Conservation (phyloP, 2,329 filamentous ascomycete species). For the Aspergillus sp. region DNA sequence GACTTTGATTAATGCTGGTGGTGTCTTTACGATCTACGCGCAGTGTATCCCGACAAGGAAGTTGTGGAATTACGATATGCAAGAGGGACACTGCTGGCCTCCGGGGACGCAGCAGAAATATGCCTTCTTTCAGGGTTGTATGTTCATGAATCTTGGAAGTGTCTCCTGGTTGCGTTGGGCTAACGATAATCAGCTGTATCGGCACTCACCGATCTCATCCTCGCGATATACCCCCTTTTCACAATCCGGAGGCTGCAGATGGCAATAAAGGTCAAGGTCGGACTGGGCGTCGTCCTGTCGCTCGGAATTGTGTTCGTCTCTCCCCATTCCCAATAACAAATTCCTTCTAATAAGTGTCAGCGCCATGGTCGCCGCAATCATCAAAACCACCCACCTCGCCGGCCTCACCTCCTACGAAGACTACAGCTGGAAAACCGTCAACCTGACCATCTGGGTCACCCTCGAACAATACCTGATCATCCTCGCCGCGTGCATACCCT, state of each 20-base stretch:
- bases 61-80: neutral
- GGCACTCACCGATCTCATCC: constrained; percentile 9
- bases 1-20: constrained; percentile 3
- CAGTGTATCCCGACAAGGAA: constrained; percentile 10
- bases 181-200: constrained; percentile 7
- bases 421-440: constrained; percentile 10
- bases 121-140: constrained; percentile 16
- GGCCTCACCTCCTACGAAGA: constrained; percentile 1
- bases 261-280: constrained; percentile 13
- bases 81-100: constrained; percentile 5
- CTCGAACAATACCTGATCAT: constrained; percentile 18
- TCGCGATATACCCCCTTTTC: constrained; percentile 13
- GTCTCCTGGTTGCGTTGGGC: neutral
- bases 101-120: constrained; percentile 8
- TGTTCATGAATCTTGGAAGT: neutral
- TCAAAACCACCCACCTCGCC: constrained; percentile 13
- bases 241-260: constrained; percentile 14
- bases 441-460: constrained; percentile 12
- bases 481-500: constrained; percentile 14
- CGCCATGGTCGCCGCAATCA: constrained; percentile 16
- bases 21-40: constrained; percentile 11
- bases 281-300: constrained; percentile 13
- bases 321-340: neutral
- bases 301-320: constrained; percentile 13
- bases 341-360: neutral